Percentiles rank a stretch among this genome's conserved stretches.
phyloP scores from a whole-genome alignment of 2,329 filamentous ascomycete species.

The Exophiala spinifera region DNA sequence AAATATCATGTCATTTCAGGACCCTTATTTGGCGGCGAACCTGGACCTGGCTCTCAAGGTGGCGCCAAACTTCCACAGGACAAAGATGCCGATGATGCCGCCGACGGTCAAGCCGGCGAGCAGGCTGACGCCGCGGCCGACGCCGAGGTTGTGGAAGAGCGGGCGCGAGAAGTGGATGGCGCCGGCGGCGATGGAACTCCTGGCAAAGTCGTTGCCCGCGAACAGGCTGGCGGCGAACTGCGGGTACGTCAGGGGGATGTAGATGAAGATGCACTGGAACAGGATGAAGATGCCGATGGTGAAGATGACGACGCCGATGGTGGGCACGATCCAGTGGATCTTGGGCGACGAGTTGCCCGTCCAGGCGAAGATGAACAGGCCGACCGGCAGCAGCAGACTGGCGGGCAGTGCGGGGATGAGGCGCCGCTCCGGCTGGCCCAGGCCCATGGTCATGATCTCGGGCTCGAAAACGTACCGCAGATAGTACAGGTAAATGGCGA shows the following conservation, averaged over 20 bases:
- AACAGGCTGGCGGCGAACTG: slow-evolving; percentile 36
- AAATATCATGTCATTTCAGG: too few relatives aligned
- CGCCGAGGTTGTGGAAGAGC: slow-evolving; percentile 36
- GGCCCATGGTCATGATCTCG: slow-evolving; percentile 41
- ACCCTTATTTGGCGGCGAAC: slow-evolving; percentile 31
- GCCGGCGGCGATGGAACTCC: slow-evolving; percentile 34
- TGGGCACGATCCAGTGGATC: slow-evolving; percentile 40
- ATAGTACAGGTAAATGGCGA: slow-evolving; percentile 51
- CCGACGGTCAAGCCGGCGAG: slow-evolving; percentile 38
- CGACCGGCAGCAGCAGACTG: slow-evolving; percentile 51
- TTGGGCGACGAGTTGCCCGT: slow-evolving; percentile 27
- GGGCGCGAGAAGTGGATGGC: slow-evolving; percentile 37
- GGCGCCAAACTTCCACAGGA: slow-evolving; percentile 34
- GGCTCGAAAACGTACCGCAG: slow-evolving; percentile 52
- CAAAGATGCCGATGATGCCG: slow-evolving; percentile 36
- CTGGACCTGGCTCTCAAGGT: slow-evolving; percentile 34
- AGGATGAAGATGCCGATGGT: slow-evolving; percentile 37
- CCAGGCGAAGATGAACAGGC: slow-evolving; percentile 54
- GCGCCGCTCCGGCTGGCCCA: slow-evolving; percentile 52
- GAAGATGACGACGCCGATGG: slow-evolving; percentile 43
- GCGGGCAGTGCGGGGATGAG: slow-evolving; percentile 52
- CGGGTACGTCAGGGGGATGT: slow-evolving; percentile 41
- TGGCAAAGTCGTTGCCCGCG: slow-evolving; percentile 37
- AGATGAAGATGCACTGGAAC: slow-evolving; percentile 44
- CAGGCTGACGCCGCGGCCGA: slow-evolving; percentile 35